Percentiles rank a stretch among this genome's conserved stretches.
phyloP scores from a whole-genome alignment of 1,284 basidiomycete species.

The Singerocomus inundabilis region DNA sequence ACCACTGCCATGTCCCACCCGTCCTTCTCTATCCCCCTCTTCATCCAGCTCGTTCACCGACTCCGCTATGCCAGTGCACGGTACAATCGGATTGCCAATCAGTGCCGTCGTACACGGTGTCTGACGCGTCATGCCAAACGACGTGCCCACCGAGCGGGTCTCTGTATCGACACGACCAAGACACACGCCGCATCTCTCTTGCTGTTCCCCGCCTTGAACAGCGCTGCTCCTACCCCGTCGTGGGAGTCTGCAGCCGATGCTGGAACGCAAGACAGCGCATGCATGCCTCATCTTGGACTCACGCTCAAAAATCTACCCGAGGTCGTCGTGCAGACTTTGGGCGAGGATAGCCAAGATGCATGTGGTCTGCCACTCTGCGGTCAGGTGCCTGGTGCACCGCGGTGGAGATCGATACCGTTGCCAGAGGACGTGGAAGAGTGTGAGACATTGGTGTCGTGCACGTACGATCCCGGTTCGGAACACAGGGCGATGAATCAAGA shows the following conservation, averaged over 20 bases:
- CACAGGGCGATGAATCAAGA: neutral
- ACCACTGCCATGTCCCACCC: slow-evolving; percentile 12
- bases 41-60: slow-evolving; percentile 37
- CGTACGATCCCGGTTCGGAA: slow-evolving; percentile 1
- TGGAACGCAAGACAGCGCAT: neutral
- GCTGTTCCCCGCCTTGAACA: slow-evolving; percentile 43
- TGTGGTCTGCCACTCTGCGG: neutral
- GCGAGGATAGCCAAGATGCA: neutral
- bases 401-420: slow-evolving; percentile 15
- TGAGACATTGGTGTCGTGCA: neutral
- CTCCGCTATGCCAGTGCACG: slow-evolving; percentile 43
- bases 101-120: slow-evolving; percentile 23
- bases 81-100: slow-evolving; percentile 37
- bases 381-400: slow-evolving; percentile 27
- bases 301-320: slow-evolving; percentile 2
- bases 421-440: slow-evolving; percentile 16
- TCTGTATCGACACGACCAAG: slow-evolving; percentile 41
- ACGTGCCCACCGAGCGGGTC: slow-evolving; percentile 41
- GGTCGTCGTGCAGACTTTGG: slow-evolving; percentile 1
- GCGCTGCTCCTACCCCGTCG: neutral
- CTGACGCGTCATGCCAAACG: slow-evolving; percentile 46
- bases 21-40: slow-evolving; percentile 18
- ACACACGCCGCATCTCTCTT: slow-evolving; percentile 32
- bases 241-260: neutral
- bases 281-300: neutral